A percentile compares a stretch with the other conserved stretches of the same genome.
Evolutionary conservation across 331 rosid genomes (phyloP).

Genomic region (Quercus lobata): DNA sequence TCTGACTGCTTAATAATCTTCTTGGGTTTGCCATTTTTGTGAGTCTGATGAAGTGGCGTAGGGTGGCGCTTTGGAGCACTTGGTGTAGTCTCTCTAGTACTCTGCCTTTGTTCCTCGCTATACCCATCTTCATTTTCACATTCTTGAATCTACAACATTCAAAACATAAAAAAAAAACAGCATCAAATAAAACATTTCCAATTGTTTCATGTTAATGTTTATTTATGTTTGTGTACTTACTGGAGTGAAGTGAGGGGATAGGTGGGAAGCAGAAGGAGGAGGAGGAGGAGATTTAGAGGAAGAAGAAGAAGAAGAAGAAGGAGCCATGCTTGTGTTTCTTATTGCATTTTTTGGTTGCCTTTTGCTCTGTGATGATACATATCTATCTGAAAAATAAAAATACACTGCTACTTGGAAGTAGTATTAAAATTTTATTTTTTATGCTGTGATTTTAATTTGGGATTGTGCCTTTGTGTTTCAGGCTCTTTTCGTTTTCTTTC

Average conservation of each 20-base stretch:
- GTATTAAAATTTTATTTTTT: not conserved
- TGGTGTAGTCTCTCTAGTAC: slow-evolving; percentile 31
- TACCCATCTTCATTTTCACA: slow-evolving; percentile 40
- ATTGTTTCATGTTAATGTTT: not conserved
- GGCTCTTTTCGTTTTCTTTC: slow-evolving; percentile 14
- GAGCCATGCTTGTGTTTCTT: slow-evolving; percentile 39
- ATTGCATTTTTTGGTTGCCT: not conserved
- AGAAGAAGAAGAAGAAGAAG: slow-evolving; percentile 28
- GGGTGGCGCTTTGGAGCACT: slow-evolving; percentile 39
- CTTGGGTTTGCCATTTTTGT: slow-evolving; percentile 30
- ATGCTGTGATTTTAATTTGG: not conserved
- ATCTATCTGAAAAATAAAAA: not conserved
- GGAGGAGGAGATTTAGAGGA: slow-evolving; percentile 56
- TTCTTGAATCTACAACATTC: slow-evolving; percentile 66
- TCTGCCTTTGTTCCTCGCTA: slow-evolving; percentile 20
- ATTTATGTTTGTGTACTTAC: slow-evolving; percentile 35
- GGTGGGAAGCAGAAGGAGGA: slow-evolving; percentile 37
- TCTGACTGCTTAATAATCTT: slow-evolving; percentile 33
- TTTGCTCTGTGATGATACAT: not conserved
- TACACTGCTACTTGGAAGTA: not conserved
- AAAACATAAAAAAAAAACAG: not conserved
- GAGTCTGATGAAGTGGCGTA: slow-evolving; percentile 42
- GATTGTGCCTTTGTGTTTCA: not conserved
- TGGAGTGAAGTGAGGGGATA: slow-evolving; percentile 50
- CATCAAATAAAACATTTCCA: not conserved